Percentiles rank a stretch among this genome's conserved stretches.
Evolutionary conservation across 1,139 yeast species (phyloP).

Genomic region (Suhomyces panamericanus): DNA sequence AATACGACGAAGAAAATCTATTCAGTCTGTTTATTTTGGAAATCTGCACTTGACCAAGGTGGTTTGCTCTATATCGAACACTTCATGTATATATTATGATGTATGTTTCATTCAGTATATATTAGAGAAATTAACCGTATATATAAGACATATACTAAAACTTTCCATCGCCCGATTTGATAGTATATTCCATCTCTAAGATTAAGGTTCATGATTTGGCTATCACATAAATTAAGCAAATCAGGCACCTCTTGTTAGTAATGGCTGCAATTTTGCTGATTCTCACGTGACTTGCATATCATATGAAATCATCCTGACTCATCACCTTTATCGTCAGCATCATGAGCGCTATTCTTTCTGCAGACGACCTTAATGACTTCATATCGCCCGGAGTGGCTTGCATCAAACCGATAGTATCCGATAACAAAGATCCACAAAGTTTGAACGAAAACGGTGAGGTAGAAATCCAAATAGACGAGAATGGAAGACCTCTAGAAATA

Average conservation of each 20-base stretch:
- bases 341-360: conserved; percentile 87
- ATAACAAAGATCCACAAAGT: conserved; percentile 15
- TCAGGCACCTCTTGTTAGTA: neutral
- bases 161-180: too few species aligned
- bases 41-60: too few species aligned
- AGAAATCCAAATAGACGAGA: conserved; percentile 64
- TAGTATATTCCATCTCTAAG: too few species aligned
- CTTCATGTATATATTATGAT: too few species aligned
- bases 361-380: conserved; percentile 90
- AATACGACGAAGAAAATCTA: too few species aligned
- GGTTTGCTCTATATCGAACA: too few species aligned
- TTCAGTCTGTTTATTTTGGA: too few species aligned
- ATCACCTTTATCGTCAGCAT: neutral
- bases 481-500: conserved; percentile 71
- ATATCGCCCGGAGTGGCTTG: conserved; percentile 95
- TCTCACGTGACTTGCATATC: conserved; percentile 1
- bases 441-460: conserved; percentile 39
- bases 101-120: too few species aligned
- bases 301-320: neutral
- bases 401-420: conserved; percentile 71
- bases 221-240: too few species aligned
- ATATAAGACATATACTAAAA: too few species aligned
- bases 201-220: too few species aligned
- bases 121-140: too few species aligned
- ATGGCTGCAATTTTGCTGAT: neutral